phyloP scores from a whole-genome alignment of 805 yeast species.

The Cyberlindnera veronae region DNA sequence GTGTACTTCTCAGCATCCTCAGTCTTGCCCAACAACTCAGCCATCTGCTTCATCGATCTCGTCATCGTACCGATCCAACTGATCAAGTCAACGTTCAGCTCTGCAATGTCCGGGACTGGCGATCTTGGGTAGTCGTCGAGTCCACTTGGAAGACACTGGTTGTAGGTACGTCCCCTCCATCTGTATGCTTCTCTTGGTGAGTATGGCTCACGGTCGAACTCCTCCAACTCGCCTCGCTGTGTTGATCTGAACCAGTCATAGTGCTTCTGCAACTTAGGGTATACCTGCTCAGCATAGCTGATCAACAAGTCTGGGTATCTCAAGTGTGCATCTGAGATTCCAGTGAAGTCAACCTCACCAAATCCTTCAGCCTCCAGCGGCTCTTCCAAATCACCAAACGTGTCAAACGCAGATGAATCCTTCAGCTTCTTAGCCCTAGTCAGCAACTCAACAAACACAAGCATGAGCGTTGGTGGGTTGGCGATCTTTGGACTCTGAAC shows the following conservation, averaged over 20 bases:
- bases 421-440: slow-evolving; percentile 36
- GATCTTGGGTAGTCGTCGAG: slow-evolving; percentile 94
- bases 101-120: slow-evolving; percentile 76
- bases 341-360: slow-evolving; percentile 27
- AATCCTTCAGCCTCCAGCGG: slow-evolving; percentile 28
- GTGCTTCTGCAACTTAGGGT: slow-evolving; percentile 73
- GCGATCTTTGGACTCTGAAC: slow-evolving; percentile 88
- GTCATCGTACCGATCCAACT: slow-evolving; percentile 96
- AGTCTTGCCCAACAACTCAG: slow-evolving; percentile 52
- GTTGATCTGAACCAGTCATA: slow-evolving; percentile 82
- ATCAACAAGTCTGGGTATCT: slow-evolving; percentile 55
- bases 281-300: slow-evolving; percentile 58
- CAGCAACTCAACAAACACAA: slow-evolving; percentile 59
- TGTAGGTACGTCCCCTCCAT: slow-evolving; percentile 89
- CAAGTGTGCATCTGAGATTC: slow-evolving; percentile 50
- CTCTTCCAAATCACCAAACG: slow-evolving; percentile 29
- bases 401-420: slow-evolving; percentile 13
- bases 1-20: slow-evolving; percentile 58
- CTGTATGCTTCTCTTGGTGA: slow-evolving; percentile 66
- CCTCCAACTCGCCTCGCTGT: slow-evolving; percentile 71
- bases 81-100: slow-evolving; percentile 82
- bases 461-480: slow-evolving; percentile 91
- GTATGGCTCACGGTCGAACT: slow-evolving; percentile 58
- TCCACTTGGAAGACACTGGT: slow-evolving; percentile 90
- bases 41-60: slow-evolving; percentile 70